These are phyloP conservation scores for Fusarium mangiferae DNA, from an alignment of 2,329 filamentous ascomycete species.

Conservation along the genomic window DNA sequence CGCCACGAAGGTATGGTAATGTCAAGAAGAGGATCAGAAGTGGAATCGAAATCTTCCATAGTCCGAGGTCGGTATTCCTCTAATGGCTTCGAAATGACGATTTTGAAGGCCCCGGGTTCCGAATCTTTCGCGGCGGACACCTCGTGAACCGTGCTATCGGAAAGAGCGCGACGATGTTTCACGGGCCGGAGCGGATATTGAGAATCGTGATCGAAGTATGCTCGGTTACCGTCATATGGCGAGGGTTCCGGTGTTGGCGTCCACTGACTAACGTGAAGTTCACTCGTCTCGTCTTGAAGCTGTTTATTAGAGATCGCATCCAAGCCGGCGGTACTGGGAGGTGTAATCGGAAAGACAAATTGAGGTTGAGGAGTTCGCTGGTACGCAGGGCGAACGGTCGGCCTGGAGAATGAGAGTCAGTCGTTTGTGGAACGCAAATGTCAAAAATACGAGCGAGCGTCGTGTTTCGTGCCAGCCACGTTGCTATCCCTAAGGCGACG, in stretches of 20 bases:
- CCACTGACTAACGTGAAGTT: conserved; percentile 53
- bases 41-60: conserved; percentile 63
- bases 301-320: conserved; percentile 54
- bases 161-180: conserved; percentile 72
- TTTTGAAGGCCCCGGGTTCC: conserved; percentile 77
- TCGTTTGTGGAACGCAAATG: conserved; percentile 27
- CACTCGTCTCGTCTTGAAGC: conserved; percentile 40
- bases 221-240: conserved; percentile 49
- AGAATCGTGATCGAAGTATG: conserved; percentile 44
- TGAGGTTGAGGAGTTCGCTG: conserved; percentile 70
- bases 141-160: conserved; percentile 81
- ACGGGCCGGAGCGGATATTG: conserved; percentile 39
- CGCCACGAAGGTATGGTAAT: conserved; percentile 86
- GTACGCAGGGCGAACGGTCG: conserved; percentile 69
- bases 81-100: conserved; percentile 79
- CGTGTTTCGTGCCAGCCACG: conserved; percentile 24
- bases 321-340: conserved; percentile 67
- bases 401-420: conserved; percentile 55
- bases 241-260: conserved; percentile 54
- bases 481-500: conserved; percentile 14
- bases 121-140: conserved; percentile 61
- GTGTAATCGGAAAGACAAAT: conserved; percentile 69
- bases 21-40: conserved; percentile 68
- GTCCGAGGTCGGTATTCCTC: conserved; percentile 70
- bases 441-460: conserved; percentile 24